Evolutionary conservation across 1,139 yeast species (phyloP).

Genomic region (Kluyveromyces sp.): DNA sequence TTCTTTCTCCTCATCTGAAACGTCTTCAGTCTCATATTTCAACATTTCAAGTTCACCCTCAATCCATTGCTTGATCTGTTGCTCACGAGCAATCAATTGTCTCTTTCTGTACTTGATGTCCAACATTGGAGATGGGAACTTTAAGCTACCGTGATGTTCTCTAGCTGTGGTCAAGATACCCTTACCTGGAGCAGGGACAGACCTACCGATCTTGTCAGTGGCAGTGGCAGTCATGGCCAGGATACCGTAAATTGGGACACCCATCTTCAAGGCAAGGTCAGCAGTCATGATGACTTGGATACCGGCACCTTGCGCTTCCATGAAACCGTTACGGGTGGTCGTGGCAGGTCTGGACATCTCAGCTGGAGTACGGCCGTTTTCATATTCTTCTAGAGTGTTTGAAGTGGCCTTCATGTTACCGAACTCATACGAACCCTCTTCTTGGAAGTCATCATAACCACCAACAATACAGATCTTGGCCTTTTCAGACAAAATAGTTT

Average conservation of each 20-base stretch:
- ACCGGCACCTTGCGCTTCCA: constrained; percentile 99
- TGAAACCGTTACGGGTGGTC: constrained; percentile 91
- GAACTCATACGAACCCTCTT: constrained; percentile 96
- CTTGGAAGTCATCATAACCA: constrained; percentile 99
- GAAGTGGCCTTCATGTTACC: constrained; percentile 99
- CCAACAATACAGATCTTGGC: constrained; percentile 96
- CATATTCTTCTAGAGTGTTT: constrained; percentile 77
- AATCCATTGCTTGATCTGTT: constrained; percentile 77
- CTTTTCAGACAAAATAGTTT: constrained; percentile 84
- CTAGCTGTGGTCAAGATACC: constrained; percentile 98
- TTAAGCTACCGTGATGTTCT: constrained; percentile 79
- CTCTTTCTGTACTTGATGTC: constrained; percentile 91
- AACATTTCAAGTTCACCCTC: constrained; percentile 71
- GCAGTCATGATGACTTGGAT: constrained; percentile 95
- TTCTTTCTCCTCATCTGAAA: constrained; percentile 42
- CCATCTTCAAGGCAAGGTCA: constrained; percentile 90
- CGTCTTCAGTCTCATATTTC: constrained; percentile 59
- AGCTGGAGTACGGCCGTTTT: constrained; percentile 93
- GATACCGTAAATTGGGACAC: constrained; percentile 97
- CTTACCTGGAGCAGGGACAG: constrained; percentile 99
- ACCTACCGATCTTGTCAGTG: constrained; percentile 95
- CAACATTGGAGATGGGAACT: constrained; percentile 73
- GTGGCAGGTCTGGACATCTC: constrained; percentile 99
- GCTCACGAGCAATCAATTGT: constrained; percentile 74
- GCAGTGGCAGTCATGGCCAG: constrained; percentile 95